Conservation (phyloP, 2,329 filamentous ascomycete genomes). For the Zopfia rhizophila region DNA sequence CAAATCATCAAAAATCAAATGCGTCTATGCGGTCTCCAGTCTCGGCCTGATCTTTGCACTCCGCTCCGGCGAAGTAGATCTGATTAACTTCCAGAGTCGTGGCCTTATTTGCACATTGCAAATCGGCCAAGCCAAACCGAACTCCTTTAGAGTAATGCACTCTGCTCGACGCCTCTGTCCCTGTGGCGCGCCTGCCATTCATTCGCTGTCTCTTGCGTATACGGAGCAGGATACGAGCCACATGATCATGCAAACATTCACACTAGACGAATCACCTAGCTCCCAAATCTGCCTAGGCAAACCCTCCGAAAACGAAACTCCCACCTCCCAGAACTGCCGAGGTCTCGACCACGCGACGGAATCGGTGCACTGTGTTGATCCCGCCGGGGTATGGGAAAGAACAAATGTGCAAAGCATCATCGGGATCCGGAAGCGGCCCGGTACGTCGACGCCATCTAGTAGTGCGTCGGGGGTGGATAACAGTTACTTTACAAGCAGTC, state of each 20-base stretch:
- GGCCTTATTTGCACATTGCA: constrained; percentile 70
- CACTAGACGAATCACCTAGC: constrained; percentile 63
- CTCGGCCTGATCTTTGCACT: constrained; percentile 71
- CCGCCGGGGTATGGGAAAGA: constrained; percentile 73
- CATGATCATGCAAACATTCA: constrained; percentile 73
- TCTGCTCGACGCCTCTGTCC: constrained; percentile 62
- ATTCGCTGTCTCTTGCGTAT: constrained; percentile 73
- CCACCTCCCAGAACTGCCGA: constrained; percentile 39
- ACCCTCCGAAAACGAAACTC: constrained; percentile 40
- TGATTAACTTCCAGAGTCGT: constrained; percentile 69
- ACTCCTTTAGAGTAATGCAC: constrained; percentile 70
- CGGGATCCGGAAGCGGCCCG: constrained; percentile 66
- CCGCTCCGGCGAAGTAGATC: constrained; percentile 65
- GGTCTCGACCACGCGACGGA: constrained; percentile 58
- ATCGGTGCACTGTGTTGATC: constrained; percentile 64
- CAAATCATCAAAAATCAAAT: constrained; percentile 60
- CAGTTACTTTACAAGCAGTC: constrained; percentile 16
- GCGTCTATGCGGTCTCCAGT: constrained; percentile 68
- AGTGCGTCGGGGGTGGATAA: constrained; percentile 39
- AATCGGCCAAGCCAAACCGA: constrained; percentile 67
- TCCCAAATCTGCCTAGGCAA: constrained; percentile 67
- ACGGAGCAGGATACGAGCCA: constrained; percentile 68
- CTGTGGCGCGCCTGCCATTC: constrained; percentile 67
- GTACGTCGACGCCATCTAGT: constrained; percentile 39
- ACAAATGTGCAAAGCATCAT: constrained; percentile 70